A percentile compares a stretch with the other conserved stretches of the same genome.
phyloP scores from a whole-genome alignment of 352 stramenopile genomes.

The Lagenidium giganteum region DNA sequence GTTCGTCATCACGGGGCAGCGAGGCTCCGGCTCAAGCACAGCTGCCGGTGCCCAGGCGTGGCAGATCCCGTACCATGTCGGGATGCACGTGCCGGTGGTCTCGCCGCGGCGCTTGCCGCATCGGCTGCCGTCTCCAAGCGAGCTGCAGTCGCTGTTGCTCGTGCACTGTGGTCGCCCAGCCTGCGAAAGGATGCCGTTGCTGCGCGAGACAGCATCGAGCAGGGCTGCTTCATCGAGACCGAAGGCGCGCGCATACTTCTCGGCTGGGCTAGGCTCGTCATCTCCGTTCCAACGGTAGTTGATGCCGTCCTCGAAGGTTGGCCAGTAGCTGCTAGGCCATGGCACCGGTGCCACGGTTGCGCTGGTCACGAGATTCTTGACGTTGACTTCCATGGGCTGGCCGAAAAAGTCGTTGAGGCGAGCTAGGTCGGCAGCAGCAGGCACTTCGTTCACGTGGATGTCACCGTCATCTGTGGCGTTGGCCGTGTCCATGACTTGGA shows the following conservation, averaged over 20 bases:
- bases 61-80: constrained; percentile 1
- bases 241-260: constrained; percentile 15
- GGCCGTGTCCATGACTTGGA: no score
- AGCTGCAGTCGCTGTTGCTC: constrained; percentile 1
- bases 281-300: constrained; percentile 12
- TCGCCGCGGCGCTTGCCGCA: constrained; percentile 14
- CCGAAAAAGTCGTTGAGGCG: constrained; percentile 11
- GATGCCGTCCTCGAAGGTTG: constrained; percentile 17
- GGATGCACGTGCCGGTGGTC: background rate
- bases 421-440: constrained; percentile 6
- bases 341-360: constrained; percentile 2
- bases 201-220: background rate
- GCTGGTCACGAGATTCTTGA: constrained; percentile 7
- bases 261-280: constrained; percentile 2
- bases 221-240: constrained; percentile 4
- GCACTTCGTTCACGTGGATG: no score
- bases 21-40: constrained; percentile 9
- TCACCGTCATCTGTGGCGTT: constrained; percentile 1
- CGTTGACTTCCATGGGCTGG: constrained; percentile 8
- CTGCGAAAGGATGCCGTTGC: constrained; percentile 7
- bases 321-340: constrained; percentile 17
- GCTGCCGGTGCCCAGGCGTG: constrained; percentile 3
- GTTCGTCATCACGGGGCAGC: constrained; percentile 14
- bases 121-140: background rate
- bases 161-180: background rate